These are phyloP conservation scores for Hypoxylon sp. DNA, from an alignment of 2,329 filamentous ascomycete genomes.

Conservation along the genomic window DNA sequence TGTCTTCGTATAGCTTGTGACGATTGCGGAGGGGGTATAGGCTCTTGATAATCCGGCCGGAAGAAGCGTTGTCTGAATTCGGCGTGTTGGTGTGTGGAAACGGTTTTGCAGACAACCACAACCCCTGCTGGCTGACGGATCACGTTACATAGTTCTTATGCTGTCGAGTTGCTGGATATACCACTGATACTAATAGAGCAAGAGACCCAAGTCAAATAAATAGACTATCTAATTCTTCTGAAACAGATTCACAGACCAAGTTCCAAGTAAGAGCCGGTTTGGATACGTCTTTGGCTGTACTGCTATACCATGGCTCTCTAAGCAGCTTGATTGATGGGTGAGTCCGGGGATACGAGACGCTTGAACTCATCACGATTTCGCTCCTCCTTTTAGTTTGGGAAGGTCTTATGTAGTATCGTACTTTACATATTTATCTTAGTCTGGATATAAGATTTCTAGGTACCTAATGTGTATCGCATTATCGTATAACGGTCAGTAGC, in stretches of 20 bases:
- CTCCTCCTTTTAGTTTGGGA: background rate
- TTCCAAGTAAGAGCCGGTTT: background rate
- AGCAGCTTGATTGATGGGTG: background rate
- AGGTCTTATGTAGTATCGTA: no score
- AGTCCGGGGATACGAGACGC: background rate
- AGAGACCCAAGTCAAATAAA: constrained; percentile 31
- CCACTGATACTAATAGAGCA: constrained; percentile 20
- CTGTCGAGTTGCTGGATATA: constrained; percentile 36
- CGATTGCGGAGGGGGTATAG: background rate
- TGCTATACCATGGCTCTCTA: background rate
- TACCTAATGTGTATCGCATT: no score
- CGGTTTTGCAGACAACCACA: background rate
- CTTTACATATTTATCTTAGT: no score
- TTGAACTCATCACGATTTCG: background rate
- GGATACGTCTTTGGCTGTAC: no score
- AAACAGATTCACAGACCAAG: background rate
- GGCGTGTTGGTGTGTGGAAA: background rate
- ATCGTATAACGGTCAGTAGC: no score
- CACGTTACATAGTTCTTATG: constrained; percentile 16
- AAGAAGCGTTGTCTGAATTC: background rate
- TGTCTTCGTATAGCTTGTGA: constrained; percentile 50
- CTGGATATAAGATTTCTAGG: background rate
- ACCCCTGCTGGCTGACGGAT: constrained; percentile 2
- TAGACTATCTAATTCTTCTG: background rate
- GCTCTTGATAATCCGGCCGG: background rate